Conservation (phyloP, 106 monocot genomes). For the Xerophyta viscosa region DNA sequence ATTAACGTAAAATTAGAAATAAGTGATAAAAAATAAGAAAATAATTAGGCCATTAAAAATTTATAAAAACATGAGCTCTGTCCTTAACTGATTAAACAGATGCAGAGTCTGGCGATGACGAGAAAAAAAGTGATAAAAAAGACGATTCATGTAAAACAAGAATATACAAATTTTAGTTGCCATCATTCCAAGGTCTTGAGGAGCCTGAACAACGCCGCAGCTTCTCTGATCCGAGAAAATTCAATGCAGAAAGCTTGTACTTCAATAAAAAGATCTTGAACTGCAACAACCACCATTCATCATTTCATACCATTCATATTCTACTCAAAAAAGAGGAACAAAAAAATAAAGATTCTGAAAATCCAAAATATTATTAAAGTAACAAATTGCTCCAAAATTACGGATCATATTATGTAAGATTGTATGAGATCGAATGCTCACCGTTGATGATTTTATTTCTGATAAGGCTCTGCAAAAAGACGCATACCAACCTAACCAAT, state of each 20-base stretch:
- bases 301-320: no score
- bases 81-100: no score
- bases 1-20: no score
- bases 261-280: slow-evolving; percentile 91
- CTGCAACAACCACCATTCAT: slow-evolving; percentile 26
- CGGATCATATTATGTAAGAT: no score
- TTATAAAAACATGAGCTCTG: no score
- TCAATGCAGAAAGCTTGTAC: slow-evolving; percentile 97
- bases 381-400: no score
- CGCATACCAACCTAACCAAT: slow-evolving; percentile 88
- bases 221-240: slow-evolving; percentile 90
- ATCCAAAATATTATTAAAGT: no score
- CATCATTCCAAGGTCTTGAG: slow-evolving; percentile 71
- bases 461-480: slow-evolving; percentile 93
- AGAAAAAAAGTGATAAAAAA: not conserved
- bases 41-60: no score
- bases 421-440: slow-evolving; percentile 13
- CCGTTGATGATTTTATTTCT: slow-evolving; percentile 93
- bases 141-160: not conserved
- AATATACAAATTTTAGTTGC: not conserved
- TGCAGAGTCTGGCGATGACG: not conserved
- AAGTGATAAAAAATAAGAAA: no score
- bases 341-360: no score
- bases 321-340: no score
- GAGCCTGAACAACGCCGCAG: slow-evolving; percentile 88